phyloP scores from a whole-genome alignment of 352 stramenopile species.

The Pythium brachiatum region DNA sequence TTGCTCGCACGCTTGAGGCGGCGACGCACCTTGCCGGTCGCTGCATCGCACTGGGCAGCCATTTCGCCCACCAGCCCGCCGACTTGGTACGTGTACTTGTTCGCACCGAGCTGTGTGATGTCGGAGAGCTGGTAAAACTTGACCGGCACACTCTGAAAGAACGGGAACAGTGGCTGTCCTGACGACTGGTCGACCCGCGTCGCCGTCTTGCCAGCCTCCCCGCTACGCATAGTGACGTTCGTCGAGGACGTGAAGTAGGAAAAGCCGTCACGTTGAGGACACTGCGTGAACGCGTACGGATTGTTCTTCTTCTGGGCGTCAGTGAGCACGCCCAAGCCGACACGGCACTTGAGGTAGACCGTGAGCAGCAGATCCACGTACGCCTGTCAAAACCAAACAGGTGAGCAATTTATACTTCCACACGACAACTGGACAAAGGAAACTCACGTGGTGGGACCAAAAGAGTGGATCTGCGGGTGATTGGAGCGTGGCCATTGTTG shows the following conservation, averaged over 20 bases:
- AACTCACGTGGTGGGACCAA: constrained; percentile 41
- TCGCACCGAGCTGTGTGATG: constrained; percentile 20
- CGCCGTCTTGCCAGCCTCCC: constrained; percentile 28
- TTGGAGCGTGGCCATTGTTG: constrained; percentile 46
- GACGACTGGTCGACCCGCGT: constrained; percentile 8
- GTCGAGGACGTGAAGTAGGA: constrained; percentile 15
- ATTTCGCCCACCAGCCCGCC: constrained; percentile 24
- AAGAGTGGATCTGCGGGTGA: constrained; percentile 54
- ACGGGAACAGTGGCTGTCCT: constrained; percentile 23
- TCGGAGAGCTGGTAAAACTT: constrained; percentile 27
- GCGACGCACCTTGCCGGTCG: constrained; percentile 1
- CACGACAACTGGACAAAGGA: background rate
- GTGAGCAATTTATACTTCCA: background rate
- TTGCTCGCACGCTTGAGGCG: background rate
- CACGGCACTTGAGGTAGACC: constrained; percentile 58
- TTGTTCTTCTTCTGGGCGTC: constrained; percentile 30
- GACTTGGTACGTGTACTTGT: constrained; percentile 26
- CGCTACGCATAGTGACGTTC: constrained; percentile 30
- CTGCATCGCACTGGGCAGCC: constrained; percentile 12
- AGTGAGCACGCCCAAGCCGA: constrained; percentile 24
- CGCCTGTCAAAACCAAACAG: background rate
- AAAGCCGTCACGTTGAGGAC: constrained; percentile 25
- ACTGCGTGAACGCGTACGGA: constrained; percentile 26
- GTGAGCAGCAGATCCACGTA: constrained; percentile 45
- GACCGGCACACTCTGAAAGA: constrained; percentile 21